These are phyloP conservation scores for Manihot esculenta DNA, from an alignment of 441 rosid genomes.

Conservation along the genomic window DNA sequence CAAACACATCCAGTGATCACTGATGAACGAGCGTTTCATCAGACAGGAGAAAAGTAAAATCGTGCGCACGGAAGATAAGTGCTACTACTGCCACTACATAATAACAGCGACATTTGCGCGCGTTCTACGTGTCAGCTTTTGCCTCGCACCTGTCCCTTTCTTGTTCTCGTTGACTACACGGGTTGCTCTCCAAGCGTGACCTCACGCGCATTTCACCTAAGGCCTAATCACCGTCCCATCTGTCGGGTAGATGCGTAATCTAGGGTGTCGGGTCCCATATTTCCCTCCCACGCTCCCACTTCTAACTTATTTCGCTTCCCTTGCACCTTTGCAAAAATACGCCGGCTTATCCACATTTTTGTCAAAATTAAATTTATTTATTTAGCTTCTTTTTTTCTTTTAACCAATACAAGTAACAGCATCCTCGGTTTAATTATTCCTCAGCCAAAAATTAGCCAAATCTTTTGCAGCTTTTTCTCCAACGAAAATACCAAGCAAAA, in stretches of 20 bases:
- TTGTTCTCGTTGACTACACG: slow-evolving; percentile 37
- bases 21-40: neutral
- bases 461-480: too few relatives aligned
- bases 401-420: too few relatives aligned
- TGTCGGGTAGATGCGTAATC: slow-evolving; percentile 18
- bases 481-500: too few relatives aligned
- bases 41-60: neutral
- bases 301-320: neutral
- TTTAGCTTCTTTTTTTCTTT: too few relatives aligned
- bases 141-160: slow-evolving; percentile 43
- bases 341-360: slow-evolving; percentile 8
- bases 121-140: slow-evolving; percentile 72
- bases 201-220: slow-evolving; percentile 20
- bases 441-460: too few relatives aligned
- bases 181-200: slow-evolving; percentile 30
- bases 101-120: slow-evolving; percentile 79
- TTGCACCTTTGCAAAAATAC: slow-evolving; percentile 3
- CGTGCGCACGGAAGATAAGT: slow-evolving; percentile 7
- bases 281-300: neutral
- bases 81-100: slow-evolving; percentile 18
- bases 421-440: too few relatives aligned
- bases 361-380: too few relatives aligned
- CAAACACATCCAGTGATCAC: neutral
- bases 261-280: neutral
- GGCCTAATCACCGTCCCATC: neutral